Conservation (phyloP, 2,329 filamentous ascomycete species). For the Exophiala mesophila region DNA sequence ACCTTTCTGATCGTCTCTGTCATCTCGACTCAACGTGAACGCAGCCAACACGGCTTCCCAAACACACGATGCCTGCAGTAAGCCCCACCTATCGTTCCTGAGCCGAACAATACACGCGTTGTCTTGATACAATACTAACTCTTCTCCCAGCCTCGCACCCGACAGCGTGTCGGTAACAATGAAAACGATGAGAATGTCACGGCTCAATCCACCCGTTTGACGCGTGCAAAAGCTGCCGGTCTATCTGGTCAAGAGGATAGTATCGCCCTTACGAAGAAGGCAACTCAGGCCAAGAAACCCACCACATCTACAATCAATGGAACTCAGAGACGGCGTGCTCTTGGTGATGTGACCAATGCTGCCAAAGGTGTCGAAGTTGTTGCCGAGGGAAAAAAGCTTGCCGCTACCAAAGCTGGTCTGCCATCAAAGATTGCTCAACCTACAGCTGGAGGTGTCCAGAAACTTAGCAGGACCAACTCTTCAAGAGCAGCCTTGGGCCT, state of each 20-base stretch:
- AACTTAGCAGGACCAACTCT: constrained; percentile 56
- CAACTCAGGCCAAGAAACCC: constrained; percentile 67
- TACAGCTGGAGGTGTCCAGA: constrained; percentile 70
- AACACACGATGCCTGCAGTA: constrained; percentile 26
- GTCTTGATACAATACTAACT: constrained; percentile 37
- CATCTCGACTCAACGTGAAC: neutral
- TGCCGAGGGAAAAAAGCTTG: constrained; percentile 69
- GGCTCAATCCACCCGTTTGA: constrained; percentile 69
- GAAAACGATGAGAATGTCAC: constrained; percentile 88
- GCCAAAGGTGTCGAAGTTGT: constrained; percentile 62
- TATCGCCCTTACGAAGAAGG: constrained; percentile 59
- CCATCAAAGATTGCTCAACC: constrained; percentile 73
- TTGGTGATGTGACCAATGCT: constrained; percentile 95
- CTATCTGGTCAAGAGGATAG: constrained; percentile 47
- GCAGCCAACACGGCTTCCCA: constrained; percentile 16
- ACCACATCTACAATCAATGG: constrained; percentile 46
- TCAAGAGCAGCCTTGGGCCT: constrained; percentile 58
- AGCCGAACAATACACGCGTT: constrained; percentile 15
- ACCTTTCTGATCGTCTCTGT: constrained; percentile 6
- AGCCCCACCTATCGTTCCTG: constrained; percentile 19
- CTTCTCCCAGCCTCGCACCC: constrained; percentile 58
- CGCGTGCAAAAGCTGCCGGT: constrained; percentile 84
- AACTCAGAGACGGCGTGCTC: constrained; percentile 66
- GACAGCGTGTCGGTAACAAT: constrained; percentile 73
- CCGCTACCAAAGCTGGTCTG: constrained; percentile 58